Evolutionary conservation across 257 asterid species (phyloP).

Genomic region (Primulina eburnea): DNA sequence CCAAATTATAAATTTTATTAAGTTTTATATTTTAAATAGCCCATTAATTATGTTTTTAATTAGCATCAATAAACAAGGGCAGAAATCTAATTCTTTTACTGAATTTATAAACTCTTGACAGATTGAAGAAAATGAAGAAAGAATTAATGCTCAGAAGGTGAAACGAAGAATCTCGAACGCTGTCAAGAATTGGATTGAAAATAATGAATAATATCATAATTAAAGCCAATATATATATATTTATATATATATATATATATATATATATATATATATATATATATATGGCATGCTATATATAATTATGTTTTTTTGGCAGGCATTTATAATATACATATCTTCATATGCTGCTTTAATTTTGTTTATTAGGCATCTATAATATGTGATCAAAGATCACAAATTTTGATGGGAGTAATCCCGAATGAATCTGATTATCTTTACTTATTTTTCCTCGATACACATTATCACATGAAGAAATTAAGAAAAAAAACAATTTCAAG

Average conservation of each 20-base stretch:
- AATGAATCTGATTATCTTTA: background rate
- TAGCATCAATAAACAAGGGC: background rate
- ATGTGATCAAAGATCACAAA: background rate
- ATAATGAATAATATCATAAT: conserved; percentile 20
- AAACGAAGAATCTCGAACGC: conserved; percentile 56
- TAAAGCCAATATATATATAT: background rate
- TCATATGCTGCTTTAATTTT: background rate
- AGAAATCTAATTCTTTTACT: background rate
- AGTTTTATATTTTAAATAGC: too few relatives aligned
- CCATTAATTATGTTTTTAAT: background rate
- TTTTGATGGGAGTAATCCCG: background rate
- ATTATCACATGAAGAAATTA: too few relatives aligned
- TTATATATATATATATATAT: too few relatives aligned
- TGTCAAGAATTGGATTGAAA: conserved; percentile 73
- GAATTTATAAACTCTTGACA: conserved; percentile 24
- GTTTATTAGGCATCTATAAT: background rate
- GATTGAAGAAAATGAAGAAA: conserved; percentile 65
- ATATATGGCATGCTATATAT: too few relatives aligned
- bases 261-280: too few relatives aligned
- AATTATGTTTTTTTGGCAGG: too few relatives aligned
- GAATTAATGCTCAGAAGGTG: conserved; percentile 54
- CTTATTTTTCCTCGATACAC: too few relatives aligned
- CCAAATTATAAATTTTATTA: too few relatives aligned
- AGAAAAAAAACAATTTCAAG: too few relatives aligned
- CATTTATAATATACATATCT: background rate